Percentiles rank a stretch among this genome's conserved stretches.
Evolutionary conservation across 768 basidiomycete species (phyloP).

Genomic region (Kwoniella botswanensis): DNA sequence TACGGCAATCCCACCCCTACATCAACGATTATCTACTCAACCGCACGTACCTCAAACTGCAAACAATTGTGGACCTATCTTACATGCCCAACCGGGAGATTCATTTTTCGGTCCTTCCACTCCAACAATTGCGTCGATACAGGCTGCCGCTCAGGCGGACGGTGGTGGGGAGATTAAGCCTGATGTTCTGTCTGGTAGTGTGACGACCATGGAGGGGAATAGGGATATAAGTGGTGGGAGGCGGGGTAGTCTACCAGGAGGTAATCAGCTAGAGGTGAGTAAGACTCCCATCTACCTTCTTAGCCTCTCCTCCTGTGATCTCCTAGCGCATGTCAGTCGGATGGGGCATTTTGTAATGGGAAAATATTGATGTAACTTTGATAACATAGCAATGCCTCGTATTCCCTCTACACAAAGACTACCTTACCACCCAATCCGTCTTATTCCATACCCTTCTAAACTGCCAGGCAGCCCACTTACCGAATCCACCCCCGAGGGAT

Average conservation of each 20-base stretch:
- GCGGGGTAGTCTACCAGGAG: conserved; percentile 24
- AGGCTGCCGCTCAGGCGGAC: conserved; percentile 5
- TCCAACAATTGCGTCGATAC: conserved; percentile 1
- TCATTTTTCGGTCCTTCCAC: conserved; percentile 8
- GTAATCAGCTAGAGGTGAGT: conserved; percentile 19
- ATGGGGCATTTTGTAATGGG: no score
- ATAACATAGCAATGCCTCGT: conserved; percentile 28
- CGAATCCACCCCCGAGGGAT: conserved; percentile 16
- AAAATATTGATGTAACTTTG: no score
- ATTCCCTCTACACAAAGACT: conserved; percentile 71
- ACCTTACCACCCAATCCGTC: conserved; percentile 76
- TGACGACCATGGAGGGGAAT: conserved; percentile 4
- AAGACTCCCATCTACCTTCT: not conserved
- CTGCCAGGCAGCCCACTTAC: conserved; percentile 67
- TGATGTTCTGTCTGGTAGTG: conserved; percentile 17
- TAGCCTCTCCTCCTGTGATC: no score
- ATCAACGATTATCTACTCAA: conserved; percentile 3
- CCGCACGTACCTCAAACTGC: conserved; percentile 2
- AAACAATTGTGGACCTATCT: not conserved
- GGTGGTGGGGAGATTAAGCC: conserved; percentile 5
- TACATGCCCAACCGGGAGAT: conserved; percentile 1
- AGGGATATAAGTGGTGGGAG: conserved; percentile 2
- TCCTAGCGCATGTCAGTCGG: no score
- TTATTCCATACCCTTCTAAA: conserved; percentile 65
- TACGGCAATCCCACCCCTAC: conserved; percentile 5